These are phyloP conservation scores for Escovopsis weberi DNA, from an alignment of 2,329 filamentous ascomycete species.

Conservation along the genomic window DNA sequence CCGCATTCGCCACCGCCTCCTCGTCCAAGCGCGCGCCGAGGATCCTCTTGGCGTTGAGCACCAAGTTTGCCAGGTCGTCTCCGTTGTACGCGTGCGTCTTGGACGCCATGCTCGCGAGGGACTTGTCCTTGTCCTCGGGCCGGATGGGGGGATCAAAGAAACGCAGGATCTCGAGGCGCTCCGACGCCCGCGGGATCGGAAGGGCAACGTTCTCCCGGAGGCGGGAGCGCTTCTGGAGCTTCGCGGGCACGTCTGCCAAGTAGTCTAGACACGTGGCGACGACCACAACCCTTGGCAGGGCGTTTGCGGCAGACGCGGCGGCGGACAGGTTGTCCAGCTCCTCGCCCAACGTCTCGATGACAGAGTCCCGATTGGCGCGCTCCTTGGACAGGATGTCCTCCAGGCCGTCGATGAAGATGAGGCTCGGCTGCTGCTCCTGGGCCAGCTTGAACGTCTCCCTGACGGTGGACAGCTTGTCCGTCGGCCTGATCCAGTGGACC, in stretches of 20 bases:
- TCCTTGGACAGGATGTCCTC: constrained; percentile 54
- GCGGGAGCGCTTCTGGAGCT: constrained; percentile 49
- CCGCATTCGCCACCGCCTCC: background rate
- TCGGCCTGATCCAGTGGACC: constrained; percentile 44
- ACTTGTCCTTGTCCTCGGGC: constrained; percentile 32
- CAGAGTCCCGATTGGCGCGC: constrained; percentile 32
- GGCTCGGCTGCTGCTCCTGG: constrained; percentile 52
- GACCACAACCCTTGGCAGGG: constrained; percentile 49
- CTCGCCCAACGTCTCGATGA: constrained; percentile 35
- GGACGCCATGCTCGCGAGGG: constrained; percentile 49
- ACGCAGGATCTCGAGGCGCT: constrained; percentile 60
- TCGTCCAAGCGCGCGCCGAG: constrained; percentile 12
- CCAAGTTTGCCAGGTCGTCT: constrained; percentile 55
- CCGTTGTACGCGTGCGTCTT: constrained; percentile 81
- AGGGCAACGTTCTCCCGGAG: constrained; percentile 57
- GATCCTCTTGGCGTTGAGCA: constrained; percentile 22
- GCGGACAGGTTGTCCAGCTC: constrained; percentile 41
- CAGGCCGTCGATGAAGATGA: constrained; percentile 67
- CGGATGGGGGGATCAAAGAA: constrained; percentile 36
- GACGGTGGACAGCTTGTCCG: constrained; percentile 44
- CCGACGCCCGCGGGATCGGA: constrained; percentile 57
- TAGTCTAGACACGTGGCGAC: constrained; percentile 60
- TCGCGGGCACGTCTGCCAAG: constrained; percentile 54
- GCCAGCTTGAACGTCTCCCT: constrained; percentile 58
- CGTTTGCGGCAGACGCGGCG: constrained; percentile 20